Base-by-base conservation (phyloP, 768 basidiomycete genomes). In the Gymnopilus junonius region DNA sequence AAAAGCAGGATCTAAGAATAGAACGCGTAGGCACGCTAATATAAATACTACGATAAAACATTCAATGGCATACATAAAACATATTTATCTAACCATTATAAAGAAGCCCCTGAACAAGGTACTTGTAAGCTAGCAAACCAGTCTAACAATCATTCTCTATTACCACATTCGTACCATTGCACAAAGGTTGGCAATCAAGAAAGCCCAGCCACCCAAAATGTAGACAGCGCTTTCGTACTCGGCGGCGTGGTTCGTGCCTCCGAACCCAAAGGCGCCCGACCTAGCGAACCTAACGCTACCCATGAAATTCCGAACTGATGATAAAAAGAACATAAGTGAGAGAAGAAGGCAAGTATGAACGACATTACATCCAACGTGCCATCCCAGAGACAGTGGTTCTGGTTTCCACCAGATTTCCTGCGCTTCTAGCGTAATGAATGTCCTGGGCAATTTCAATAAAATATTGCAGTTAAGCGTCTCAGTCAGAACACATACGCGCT, bases 121-220 rank as follows among this genome's bases (percentile, higher is more conserved):
- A 42, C 40, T 42, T 42, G 17, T 42, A 17, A 1, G 46, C 20
- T 8, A 10, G 11, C 14, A 15, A 12, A 42, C 11, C 8, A 25
- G n/a, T 8, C 15, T 10, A 4, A 32, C 27, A 29, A 20, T 32
- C 56, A 87, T 68, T 65, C 84, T 83, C 64, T 63, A 64, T 82
- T 80, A 17, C 80, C 78, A 32, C 73, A 75, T 71, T 87, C 86
- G 62, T 83, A 86, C 74, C 83, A 76, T 73, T 88, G 87, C 17
- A 85, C 67, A 0, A 81, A n/a, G 65, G 65, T 84, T 85, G 4
- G 85, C 86, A 45, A 88, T 82, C 72, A 89, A 74, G 75, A 89
- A 89, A 2, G 83, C 86, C 85, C 86, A 88, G 4, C 81, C 78
- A 21, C 81, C 85, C 85, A 87, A 67, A 85, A 88, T 0, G 87